Evolutionary conservation across 257 asterid genomes (phyloP).

Genomic region (Nicotiana obtusifolia): DNA sequence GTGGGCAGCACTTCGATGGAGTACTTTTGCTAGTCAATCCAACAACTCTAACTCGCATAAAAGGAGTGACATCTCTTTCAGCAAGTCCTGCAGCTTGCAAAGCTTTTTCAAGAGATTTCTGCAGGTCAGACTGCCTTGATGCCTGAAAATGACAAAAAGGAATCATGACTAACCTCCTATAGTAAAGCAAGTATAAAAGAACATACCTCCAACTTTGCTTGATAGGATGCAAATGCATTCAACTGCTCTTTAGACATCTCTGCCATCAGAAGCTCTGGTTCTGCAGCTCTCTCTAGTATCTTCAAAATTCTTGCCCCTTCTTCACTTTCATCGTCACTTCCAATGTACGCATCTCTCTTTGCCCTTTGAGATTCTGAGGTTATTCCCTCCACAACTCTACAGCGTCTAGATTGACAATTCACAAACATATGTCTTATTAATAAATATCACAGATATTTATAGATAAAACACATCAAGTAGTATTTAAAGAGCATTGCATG

Average conservation of each 20-base stretch:
- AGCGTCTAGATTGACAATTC: slow-evolving; percentile 42
- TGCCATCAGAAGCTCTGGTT: slow-evolving; percentile 95
- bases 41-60: slow-evolving; percentile 81
- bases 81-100: slow-evolving; percentile 75
- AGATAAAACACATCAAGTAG: background rate
- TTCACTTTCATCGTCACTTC: slow-evolving; percentile 54
- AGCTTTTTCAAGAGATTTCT: slow-evolving; percentile 64
- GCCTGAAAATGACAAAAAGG: slow-evolving; percentile 38
- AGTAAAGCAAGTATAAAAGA: slow-evolving; percentile 14
- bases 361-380: slow-evolving; percentile 62
- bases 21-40: slow-evolving; percentile 54
- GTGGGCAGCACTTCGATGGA: slow-evolving; percentile 24
- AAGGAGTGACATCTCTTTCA: slow-evolving; percentile 73
- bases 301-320: slow-evolving; percentile 92
- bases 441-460: background rate
- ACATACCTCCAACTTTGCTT: slow-evolving; percentile 81
- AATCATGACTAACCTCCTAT: slow-evolving; percentile 3
- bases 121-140: slow-evolving; percentile 54
- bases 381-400: slow-evolving; percentile 69
- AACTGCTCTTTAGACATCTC: slow-evolving; percentile 89
- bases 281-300: slow-evolving; percentile 95
- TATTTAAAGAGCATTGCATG: background rate
- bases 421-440: slow-evolving; percentile 9
- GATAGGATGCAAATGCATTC: slow-evolving; percentile 65
- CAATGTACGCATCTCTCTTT: slow-evolving; percentile 32